Evolutionary conservation across 768 basidiomycete species (phyloP), one percentile per base, ranked within the genome.

Genomic region (Amanita molliuscula): DNA sequence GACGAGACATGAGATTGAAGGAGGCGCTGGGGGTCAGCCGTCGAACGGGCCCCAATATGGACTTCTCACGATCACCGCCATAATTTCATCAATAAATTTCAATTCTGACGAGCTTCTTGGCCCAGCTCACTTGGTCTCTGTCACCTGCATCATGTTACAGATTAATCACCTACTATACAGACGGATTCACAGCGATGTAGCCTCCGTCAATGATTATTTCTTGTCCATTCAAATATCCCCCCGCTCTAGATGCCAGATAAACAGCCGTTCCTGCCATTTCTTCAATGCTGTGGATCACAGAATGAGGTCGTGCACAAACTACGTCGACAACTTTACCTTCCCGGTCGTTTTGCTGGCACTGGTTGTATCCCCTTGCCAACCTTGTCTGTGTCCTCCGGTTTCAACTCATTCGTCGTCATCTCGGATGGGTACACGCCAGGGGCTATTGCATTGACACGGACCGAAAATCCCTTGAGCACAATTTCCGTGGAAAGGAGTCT

Each of bases 221-320:
- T 59, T 89, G 87, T 10, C 88, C 88, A 54, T 84, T 84, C 54
- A 76, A 78, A 60, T 87, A 90, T 25, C 72, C 78, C 29, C 84
- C 86, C 2, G 85, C 83, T 8, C 69, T 75, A 8, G 86, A 87
- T 6, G 76, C 82, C 4, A 91, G 74, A 61, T 86, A 88, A 4
- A 90, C 73, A 0, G 69, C 86, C 7, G 87, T 85, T 6, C 83
- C 88, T 7, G 84, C 86, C 67, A 88, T 81, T 59, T 90, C 88
- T 53, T 75, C 70, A 1, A 74, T 78, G 37, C 87, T 88, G 46
- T 25, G 10, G 41, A 20, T 20, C 18, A 10, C 33, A 26, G 38
- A 28, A 44, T 40, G 46, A 23, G 36, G 23, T 16, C 31, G 37
- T 46, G 31, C 48, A 13, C 45, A 16, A 2, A 10, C 16, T 37